Evolutionary conservation across 2,329 filamentous ascomycete genomes (phyloP), one percentile per base, ranked within the genome.

Genomic region (Phaeosphaeria sp.): DNA sequence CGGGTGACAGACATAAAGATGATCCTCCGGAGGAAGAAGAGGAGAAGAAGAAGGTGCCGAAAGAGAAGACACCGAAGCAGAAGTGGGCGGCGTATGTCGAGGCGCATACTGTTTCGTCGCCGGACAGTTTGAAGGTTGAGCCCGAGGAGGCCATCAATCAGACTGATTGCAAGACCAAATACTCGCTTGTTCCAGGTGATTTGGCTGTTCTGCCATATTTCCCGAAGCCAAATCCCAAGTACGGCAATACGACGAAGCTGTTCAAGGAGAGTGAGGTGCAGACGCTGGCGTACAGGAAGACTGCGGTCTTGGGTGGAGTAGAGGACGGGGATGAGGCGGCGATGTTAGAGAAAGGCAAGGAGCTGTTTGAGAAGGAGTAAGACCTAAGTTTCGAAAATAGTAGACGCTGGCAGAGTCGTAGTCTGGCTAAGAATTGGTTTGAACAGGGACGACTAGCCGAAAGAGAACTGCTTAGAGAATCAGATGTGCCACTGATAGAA

Each of bases 171-270:
- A 59, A 61, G 40, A 39, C 51, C 6, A 55, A 57, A 18, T 65
- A 53, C 43, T 18, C 22, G 11, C 49, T 65, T 4, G 45, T 55
- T 17, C 60, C 60, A 2, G 24, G 33, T 15, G 64, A 65, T 24
- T 24, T 65, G 15, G 53, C 48, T 4, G 56, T 55, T 7, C 21
- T 65, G 24, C 46, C 57, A 40, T 51, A 54, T 44, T 61, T 61
- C 33, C 52, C 52, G 1, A 65, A 59, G 27, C 52, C 45, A 20
- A 64, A 63, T 15, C 48, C 47, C 1, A 53, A 51, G 30, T 65
- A 66, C 46, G 56, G 60, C 13, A 61, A 61, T 13, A 59, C 33
- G 13, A 59, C 44, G 8, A 65, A 67, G 53, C n/a, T 64, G 9
- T 67, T 65, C 44, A 33, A 58, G 3, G 54, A 54, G n/a, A 36